phyloP scores from a whole-genome alignment of 441 rosid genomes.

The Erodium texanum region DNA sequence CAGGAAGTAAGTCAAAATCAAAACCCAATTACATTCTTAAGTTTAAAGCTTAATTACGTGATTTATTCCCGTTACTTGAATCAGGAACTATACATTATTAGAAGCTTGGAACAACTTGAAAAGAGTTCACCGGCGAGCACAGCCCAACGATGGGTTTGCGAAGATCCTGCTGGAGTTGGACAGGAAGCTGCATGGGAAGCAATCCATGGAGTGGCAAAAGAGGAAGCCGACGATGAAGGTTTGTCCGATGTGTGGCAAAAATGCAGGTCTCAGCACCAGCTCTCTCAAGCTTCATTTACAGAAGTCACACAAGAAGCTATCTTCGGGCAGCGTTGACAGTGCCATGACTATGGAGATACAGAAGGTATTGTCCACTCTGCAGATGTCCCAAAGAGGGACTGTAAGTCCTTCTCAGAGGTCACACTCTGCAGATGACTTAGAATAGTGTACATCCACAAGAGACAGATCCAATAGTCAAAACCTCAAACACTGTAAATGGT shows the following conservation, averaged over 20 bases:
- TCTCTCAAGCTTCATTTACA: conserved; percentile 89
- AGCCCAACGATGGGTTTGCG: conserved; percentile 94
- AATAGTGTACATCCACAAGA: too few relatives aligned
- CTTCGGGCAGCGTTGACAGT: conserved; percentile 93
- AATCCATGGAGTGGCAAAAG: conserved; percentile 94
- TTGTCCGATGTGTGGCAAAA: conserved; percentile 88
- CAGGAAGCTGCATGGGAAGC: conserved; percentile 60
- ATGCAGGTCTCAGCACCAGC: conserved; percentile 90
- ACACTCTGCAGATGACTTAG: too few relatives aligned
- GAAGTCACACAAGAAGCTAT: conserved; percentile 71
- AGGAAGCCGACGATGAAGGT: conserved; percentile 78
- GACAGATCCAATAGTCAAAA: too few relatives aligned
- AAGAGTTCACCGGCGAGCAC: conserved; percentile 82
- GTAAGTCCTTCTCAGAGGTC: too few relatives aligned
- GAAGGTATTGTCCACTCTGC: conserved; percentile 74
- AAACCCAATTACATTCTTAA: too few relatives aligned
- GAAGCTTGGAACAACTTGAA: conserved; percentile 76
- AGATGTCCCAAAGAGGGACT: conserved; percentile 21
- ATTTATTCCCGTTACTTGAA: too few relatives aligned
- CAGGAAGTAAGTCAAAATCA: conserved; percentile 22
- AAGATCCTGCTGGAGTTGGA: conserved; percentile 56
- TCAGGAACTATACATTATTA: conserved; percentile 52
- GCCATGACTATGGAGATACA: conserved; percentile 97
- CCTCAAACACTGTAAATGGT: too few relatives aligned
- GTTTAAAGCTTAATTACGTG: too few relatives aligned